Conservation (phyloP, 2,329 filamentous ascomycete species). For the Trichoderma oligosporum region DNA sequence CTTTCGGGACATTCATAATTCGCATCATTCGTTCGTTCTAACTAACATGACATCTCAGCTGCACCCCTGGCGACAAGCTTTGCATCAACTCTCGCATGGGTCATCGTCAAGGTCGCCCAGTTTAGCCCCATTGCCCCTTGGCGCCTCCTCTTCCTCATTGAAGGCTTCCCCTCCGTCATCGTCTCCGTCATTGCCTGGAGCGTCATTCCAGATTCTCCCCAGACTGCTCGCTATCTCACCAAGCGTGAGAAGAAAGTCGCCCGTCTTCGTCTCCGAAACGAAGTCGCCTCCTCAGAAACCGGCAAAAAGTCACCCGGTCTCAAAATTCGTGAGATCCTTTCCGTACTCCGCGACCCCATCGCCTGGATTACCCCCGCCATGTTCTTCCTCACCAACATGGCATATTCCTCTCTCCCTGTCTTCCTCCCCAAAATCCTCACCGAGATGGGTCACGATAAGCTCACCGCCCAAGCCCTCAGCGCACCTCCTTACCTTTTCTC, state of each 20-base stretch:
- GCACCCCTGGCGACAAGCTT: slow-evolving; percentile 75
- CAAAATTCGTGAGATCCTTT: slow-evolving; percentile 53
- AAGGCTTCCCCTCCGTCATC: slow-evolving; percentile 79
- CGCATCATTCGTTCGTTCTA: too few relatives aligned
- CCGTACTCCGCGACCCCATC: slow-evolving; percentile 37
- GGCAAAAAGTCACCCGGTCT: slow-evolving; percentile 37
- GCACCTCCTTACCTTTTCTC: slow-evolving; percentile 78
- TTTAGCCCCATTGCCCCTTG: slow-evolving; percentile 70
- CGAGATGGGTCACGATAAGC: slow-evolving; percentile 67
- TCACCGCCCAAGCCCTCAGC: slow-evolving; percentile 70
- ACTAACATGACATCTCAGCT: slow-evolving; percentile 57
- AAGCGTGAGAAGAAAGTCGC: slow-evolving; percentile 66
- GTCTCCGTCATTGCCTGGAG: slow-evolving; percentile 70
- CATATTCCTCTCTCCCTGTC: slow-evolving; percentile 82
- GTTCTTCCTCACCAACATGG: slow-evolving; percentile 84
- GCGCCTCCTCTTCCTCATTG: slow-evolving; percentile 79
- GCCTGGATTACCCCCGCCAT: slow-evolving; percentile 71
- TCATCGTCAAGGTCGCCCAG: slow-evolving; percentile 67
- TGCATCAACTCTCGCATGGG: slow-evolving; percentile 73
- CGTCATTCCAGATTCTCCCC: slow-evolving; percentile 72
- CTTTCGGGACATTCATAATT: not conserved
- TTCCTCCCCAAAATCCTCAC: slow-evolving; percentile 79
- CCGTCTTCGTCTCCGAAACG: slow-evolving; percentile 59
- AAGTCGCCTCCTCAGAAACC: slow-evolving; percentile 31
- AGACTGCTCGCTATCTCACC: slow-evolving; percentile 60